Conservation (phyloP, 208 protist species). For the Borovskyia barvae region DNA sequence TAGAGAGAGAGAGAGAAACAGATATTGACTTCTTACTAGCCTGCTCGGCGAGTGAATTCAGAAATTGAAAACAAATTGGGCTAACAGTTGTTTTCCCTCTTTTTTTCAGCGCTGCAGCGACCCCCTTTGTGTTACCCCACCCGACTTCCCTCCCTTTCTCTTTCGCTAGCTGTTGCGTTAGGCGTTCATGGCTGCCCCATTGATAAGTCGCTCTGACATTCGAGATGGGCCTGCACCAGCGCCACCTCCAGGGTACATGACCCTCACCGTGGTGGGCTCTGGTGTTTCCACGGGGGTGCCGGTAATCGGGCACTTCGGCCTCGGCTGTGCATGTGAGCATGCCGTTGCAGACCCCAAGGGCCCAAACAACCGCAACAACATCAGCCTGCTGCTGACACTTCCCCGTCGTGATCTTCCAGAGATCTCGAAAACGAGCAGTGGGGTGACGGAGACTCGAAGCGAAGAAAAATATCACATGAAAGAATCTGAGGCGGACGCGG, state of each 20-base stretch:
- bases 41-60: too few species aligned
- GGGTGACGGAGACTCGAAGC: not conserved
- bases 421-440: not conserved
- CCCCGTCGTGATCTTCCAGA: slow-evolving; percentile 11
- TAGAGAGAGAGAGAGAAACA: not conserved
- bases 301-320: slow-evolving; percentile 79
- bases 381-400: slow-evolving; percentile 74
- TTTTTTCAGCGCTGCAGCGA: too few species aligned
- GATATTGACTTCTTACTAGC: too few species aligned
- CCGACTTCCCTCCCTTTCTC: too few species aligned
- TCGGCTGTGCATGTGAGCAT: slow-evolving; percentile 68
- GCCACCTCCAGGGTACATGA: slow-evolving; percentile 34
- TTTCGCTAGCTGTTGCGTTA: too few species aligned
- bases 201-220: too few species aligned
- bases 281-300: slow-evolving; percentile 84
- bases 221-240: slow-evolving; percentile 15
- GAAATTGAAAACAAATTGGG: too few species aligned
- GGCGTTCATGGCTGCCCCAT: too few species aligned
- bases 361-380: slow-evolving; percentile 80
- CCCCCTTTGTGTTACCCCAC: too few species aligned
- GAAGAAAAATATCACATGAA: too few species aligned
- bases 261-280: slow-evolving; percentile 66
- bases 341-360: slow-evolving; percentile 55
- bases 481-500: too few species aligned
- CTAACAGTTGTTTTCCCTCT: too few species aligned